Percentiles rank a stretch among this genome's conserved stretches.
Conservation (phyloP, 768 basidiomycete genomes). For the Gautieria morchelliformis region DNA sequence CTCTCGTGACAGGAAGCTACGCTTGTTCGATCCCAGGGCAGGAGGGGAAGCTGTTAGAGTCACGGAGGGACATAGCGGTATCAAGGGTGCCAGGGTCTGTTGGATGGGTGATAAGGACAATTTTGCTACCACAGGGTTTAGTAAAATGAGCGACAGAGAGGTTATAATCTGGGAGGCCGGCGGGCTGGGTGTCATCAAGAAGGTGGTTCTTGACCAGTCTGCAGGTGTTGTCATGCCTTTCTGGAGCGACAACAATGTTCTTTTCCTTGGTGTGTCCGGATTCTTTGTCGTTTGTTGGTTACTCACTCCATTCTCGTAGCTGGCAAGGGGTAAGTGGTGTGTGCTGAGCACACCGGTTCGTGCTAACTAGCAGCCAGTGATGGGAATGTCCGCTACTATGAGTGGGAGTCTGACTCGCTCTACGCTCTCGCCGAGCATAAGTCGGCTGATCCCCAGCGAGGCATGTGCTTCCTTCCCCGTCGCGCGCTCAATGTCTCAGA, state of each 20-base stretch:
- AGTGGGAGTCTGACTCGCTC: slow-evolving; percentile 82
- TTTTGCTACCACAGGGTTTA: slow-evolving; percentile 93
- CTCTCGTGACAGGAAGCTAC: slow-evolving; percentile 84
- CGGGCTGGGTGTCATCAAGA: slow-evolving; percentile 67
- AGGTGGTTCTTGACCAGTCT: slow-evolving; percentile 72
- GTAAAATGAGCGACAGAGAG: slow-evolving; percentile 93
- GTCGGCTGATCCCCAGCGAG: slow-evolving; percentile 86
- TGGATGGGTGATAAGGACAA: slow-evolving; percentile 90
- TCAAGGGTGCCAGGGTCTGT: slow-evolving; percentile 81
- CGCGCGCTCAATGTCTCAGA: slow-evolving; percentile 81
- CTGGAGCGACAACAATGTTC: slow-evolving; percentile 89
- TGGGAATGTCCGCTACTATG: slow-evolving; percentile 96
- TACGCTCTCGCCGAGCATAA: slow-evolving; percentile 76
- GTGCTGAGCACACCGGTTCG: background rate
- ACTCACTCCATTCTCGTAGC: slow-evolving; percentile 31
- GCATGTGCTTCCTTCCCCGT: slow-evolving; percentile 93
- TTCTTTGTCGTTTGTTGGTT: background rate
- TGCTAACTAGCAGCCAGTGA: slow-evolving; percentile 42
- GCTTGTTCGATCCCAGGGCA: slow-evolving; percentile 83
- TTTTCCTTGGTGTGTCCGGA: slow-evolving; percentile 56
- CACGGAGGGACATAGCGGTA: slow-evolving; percentile 82
- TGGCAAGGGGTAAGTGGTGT: slow-evolving; percentile 66
- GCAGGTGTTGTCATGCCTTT: slow-evolving; percentile 96
- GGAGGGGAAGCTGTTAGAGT: slow-evolving; percentile 75
- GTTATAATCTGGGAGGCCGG: slow-evolving; percentile 84